Evolutionary conservation across 139 green algal species (phyloP).

Genomic region (Tetradesmus lagerheimii): DNA sequence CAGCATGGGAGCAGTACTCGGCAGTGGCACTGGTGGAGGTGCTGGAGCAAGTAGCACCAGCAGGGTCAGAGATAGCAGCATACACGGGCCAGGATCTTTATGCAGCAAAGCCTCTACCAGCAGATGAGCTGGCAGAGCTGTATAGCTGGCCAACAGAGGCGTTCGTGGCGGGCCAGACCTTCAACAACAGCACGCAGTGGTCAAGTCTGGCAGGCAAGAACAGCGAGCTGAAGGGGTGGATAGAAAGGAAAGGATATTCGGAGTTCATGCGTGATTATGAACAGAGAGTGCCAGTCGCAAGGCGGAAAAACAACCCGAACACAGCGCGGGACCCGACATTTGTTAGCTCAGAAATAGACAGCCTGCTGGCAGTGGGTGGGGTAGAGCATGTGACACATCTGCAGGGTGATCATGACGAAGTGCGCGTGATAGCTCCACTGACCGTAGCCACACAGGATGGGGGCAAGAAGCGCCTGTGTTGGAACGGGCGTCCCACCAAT

Average conservation of each 20-base stretch:
- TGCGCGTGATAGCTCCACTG: neutral
- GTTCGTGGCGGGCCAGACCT: neutral
- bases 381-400: slow-evolving; percentile 7
- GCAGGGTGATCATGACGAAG: neutral
- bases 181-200: neutral
- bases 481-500: slow-evolving; percentile 23
- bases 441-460: neutral
- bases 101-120: neutral
- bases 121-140: neutral
- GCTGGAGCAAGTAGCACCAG: neutral
- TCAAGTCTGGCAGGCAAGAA: neutral
- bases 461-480: slow-evolving; percentile 14
- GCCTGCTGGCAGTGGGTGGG: neutral
- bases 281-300: neutral
- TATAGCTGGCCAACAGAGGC: neutral
- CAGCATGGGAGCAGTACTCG: neutral
- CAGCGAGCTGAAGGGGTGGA: neutral
- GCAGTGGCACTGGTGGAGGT: neutral
- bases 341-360: neutral
- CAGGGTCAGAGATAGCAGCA: neutral
- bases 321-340: neutral
- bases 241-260: neutral
- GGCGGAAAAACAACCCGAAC: neutral
- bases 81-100: neutral
- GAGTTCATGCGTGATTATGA: neutral